A percentile compares a stretch with the other conserved stretches of the same genome.
These are phyloP conservation scores for Solanum chacoense DNA, from an alignment of 305 asterid genomes.

Conservation along the genomic window DNA sequence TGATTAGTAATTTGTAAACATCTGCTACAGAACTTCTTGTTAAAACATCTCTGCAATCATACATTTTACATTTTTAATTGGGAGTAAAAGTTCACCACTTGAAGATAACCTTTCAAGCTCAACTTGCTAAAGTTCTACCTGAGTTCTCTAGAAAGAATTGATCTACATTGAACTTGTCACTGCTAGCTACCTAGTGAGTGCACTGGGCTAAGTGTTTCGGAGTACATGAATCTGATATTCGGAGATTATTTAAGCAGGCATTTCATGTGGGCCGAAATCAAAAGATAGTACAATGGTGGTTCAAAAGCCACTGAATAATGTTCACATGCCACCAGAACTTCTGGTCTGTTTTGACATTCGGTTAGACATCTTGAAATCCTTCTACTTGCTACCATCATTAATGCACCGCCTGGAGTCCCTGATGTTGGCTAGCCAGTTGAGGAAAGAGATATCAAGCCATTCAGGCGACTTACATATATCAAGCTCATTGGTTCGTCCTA, in stretches of 20 bases:
- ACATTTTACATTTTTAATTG: neutral
- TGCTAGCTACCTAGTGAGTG: neutral
- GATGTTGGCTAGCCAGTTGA: slow-evolving; percentile 91
- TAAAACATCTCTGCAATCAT: neutral
- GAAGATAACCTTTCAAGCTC: neutral
- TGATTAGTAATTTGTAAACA: neutral
- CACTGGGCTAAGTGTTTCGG: neutral
- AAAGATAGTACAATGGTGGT: slow-evolving; percentile 10
- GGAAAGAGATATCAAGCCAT: slow-evolving; percentile 46
- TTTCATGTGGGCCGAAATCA: slow-evolving; percentile 16
- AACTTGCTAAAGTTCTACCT: neutral
- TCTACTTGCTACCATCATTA: slow-evolving; percentile 88
- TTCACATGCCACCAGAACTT: slow-evolving; percentile 88
- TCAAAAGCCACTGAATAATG: slow-evolving; percentile 50
- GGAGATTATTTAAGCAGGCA: slow-evolving; percentile 19
- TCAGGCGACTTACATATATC: slow-evolving; percentile 34
- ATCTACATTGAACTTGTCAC: neutral
- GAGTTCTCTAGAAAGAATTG: neutral
- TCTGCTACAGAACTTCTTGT: neutral
- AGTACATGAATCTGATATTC: neutral
- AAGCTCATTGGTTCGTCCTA: slow-evolving; percentile 59
- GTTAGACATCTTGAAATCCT: slow-evolving; percentile 50
- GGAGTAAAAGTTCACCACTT: neutral
- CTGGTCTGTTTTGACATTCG: slow-evolving; percentile 51
- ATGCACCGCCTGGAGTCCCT: slow-evolving; percentile 86